Percentiles rank a stretch among this genome's conserved stretches.
Conservation (phyloP, 1,139 yeast species). For the Petasospora rhodanensis region DNA sequence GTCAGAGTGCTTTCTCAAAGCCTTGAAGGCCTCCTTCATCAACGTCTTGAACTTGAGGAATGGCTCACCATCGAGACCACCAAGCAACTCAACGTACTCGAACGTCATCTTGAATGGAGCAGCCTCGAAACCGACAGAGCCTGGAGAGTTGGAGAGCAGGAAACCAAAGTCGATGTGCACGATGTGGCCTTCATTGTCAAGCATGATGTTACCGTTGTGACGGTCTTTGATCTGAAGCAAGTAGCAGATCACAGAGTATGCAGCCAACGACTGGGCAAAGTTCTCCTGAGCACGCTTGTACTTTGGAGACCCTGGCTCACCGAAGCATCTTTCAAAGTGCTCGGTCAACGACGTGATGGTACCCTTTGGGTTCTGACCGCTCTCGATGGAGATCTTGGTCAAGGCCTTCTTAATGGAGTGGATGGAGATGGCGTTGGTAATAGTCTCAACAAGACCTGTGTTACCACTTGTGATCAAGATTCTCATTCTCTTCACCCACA, state of each 20-base stretch:
- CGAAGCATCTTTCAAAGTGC: conserved; percentile 73
- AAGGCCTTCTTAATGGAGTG: conserved; percentile 92
- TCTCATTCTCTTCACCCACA: conserved; percentile 92
- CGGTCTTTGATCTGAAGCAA: conserved; percentile 89
- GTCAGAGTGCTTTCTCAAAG: conserved; percentile 66
- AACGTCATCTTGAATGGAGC: conserved; percentile 91
- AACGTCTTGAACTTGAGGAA: conserved; percentile 56
- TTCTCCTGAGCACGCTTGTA: conserved; percentile 74
- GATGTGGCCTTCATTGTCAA: conserved; percentile 91
- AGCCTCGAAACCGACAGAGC: conserved; percentile 93
- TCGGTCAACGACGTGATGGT: conserved; percentile 68
- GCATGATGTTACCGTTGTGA: conserved; percentile 93
- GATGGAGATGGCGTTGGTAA: conserved; percentile 86
- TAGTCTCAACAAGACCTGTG: conserved; percentile 91
- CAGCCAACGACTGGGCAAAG: conserved; percentile 81
- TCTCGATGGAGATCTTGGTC: conserved; percentile 64
- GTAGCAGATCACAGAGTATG: conserved; percentile 85
- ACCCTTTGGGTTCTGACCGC: conserved; percentile 65
- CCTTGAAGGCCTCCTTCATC: conserved; percentile 68
- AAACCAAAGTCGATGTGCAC: conserved; percentile 96
- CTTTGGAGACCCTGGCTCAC: conserved; percentile 46
- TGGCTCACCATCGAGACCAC: conserved; percentile 62
- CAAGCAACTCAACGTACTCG: conserved; percentile 84
- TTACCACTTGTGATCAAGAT: conserved; percentile 86
- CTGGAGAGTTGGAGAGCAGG: conserved; percentile 87